Conservation (phyloP, 176 grass and related monocot genomes). For the Eleusine coracana region DNA sequence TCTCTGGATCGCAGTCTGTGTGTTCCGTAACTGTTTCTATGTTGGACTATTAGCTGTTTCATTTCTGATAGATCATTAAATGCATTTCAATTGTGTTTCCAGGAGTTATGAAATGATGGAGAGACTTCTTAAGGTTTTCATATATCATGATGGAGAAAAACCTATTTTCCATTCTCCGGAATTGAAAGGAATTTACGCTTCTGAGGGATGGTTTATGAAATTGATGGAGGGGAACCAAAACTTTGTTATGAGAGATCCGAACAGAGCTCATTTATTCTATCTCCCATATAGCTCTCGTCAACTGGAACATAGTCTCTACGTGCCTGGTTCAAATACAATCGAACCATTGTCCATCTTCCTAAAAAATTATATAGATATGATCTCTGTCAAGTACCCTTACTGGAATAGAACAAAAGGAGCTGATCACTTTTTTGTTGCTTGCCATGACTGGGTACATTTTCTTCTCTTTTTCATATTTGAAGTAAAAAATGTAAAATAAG, state of each 20-base stretch:
- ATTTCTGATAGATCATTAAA: constrained; percentile 15
- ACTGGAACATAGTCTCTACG: constrained; percentile 73
- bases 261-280: constrained; percentile 80
- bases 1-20: neutral
- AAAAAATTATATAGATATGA: constrained; percentile 78
- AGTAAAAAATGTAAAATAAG: neutral
- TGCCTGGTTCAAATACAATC: constrained; percentile 73
- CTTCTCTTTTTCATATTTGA: constrained; percentile 18
- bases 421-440: constrained; percentile 92
- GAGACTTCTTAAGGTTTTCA: constrained; percentile 75
- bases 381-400: constrained; percentile 71
- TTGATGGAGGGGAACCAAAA: constrained; percentile 72
- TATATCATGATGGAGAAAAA: constrained; percentile 79
- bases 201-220: constrained; percentile 98
- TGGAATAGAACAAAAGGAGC: constrained; percentile 92
- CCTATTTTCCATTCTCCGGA: constrained; percentile 85
- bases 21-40: neutral
- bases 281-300: constrained; percentile 77
- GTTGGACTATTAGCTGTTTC: neutral
- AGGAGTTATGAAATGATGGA: constrained; percentile 99
- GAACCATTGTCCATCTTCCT: constrained; percentile 68
- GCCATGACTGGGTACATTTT: constrained; percentile 93
- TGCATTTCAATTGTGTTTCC: constrained; percentile 27
- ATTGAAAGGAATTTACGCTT: constrained; percentile 86
- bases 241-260: constrained; percentile 69